These are phyloP conservation scores for Helianthus tuberosus DNA, from an alignment of 129 eudicot species.

Conservation along the genomic window DNA sequence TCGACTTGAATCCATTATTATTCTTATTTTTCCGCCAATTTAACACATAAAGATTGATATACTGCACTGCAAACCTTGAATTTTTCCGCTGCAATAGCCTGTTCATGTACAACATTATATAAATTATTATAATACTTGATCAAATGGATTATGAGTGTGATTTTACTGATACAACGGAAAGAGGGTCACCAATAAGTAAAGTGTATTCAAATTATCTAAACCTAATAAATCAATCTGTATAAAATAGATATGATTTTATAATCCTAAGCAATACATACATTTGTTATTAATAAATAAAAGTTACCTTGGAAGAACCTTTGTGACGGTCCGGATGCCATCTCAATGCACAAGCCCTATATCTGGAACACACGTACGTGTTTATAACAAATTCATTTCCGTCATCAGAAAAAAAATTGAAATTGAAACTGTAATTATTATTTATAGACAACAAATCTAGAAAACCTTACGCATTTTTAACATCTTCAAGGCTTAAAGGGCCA, in stretches of 20 bases:
- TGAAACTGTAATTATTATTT: no score
- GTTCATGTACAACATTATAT: constrained; percentile 29
- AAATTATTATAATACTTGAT: not conserved
- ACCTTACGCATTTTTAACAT: constrained; percentile 81
- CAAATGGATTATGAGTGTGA: not conserved
- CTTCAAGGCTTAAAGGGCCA: constrained; percentile 78
- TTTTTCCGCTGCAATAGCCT: constrained; percentile 75
- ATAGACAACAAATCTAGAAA: not conserved
- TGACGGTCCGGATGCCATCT: constrained; percentile 98
- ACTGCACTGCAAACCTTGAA: constrained; percentile 86
- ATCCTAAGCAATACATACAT: not conserved
- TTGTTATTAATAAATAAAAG: not conserved
- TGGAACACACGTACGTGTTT: constrained; percentile 22
- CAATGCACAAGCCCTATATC: constrained; percentile 80
- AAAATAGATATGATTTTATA: not conserved
- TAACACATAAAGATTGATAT: constrained; percentile 72
- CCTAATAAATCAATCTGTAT: not conserved
- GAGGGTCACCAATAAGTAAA: no score
- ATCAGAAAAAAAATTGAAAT: no score
- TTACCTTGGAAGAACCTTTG: constrained; percentile 78
- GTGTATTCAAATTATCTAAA: no score
- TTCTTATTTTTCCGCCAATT: constrained; percentile 38
- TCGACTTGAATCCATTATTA: not conserved
- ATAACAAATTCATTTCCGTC: not conserved
- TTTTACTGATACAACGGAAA: no score